Evolutionary conservation across 345 rosid genomes (phyloP).

Genomic region (Aquilaria yunnanensis): DNA sequence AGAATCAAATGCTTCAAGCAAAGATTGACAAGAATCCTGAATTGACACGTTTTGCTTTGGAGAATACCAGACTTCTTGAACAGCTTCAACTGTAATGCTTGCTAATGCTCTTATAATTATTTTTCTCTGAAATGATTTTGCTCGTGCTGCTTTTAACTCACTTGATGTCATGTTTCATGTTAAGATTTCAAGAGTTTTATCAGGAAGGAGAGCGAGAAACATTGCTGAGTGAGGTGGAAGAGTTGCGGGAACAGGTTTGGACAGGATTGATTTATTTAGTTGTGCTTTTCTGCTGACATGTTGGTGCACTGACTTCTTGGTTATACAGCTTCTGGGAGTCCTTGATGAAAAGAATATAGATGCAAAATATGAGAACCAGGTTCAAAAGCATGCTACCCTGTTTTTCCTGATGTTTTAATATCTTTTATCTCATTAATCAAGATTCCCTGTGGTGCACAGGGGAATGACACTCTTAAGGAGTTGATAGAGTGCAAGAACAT

Average conservation of each 20-base stretch:
- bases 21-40: constrained; percentile 56
- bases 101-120: constrained; percentile 14
- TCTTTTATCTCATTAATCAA: constrained; percentile 17
- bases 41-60: constrained; percentile 47
- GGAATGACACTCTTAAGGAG: constrained; percentile 41
- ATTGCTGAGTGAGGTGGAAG: constrained; percentile 60
- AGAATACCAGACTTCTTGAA: constrained; percentile 61
- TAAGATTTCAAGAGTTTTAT: constrained; percentile 62
- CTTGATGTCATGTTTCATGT: constrained; percentile 16
- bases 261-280: constrained; percentile 8
- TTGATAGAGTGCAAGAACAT: constrained; percentile 57
- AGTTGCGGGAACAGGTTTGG: constrained; percentile 67
- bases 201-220: constrained; percentile 67
- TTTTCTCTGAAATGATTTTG: neutral
- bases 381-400: constrained; percentile 11
- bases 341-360: constrained; percentile 38
- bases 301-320: constrained; percentile 8
- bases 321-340: constrained; percentile 43
- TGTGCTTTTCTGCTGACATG: neutral
- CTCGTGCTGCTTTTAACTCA: constrained; percentile 7
- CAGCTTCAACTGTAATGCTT: constrained; percentile 57
- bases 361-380: constrained; percentile 32
- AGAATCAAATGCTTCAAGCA: constrained; percentile 53
- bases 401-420: neutral
- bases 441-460: constrained; percentile 32